Percentiles rank a stretch among this genome's conserved stretches.
These are phyloP conservation scores for Tremellales sp. DNA, from an alignment of 1,284 basidiomycete species.

Conservation along the genomic window DNA sequence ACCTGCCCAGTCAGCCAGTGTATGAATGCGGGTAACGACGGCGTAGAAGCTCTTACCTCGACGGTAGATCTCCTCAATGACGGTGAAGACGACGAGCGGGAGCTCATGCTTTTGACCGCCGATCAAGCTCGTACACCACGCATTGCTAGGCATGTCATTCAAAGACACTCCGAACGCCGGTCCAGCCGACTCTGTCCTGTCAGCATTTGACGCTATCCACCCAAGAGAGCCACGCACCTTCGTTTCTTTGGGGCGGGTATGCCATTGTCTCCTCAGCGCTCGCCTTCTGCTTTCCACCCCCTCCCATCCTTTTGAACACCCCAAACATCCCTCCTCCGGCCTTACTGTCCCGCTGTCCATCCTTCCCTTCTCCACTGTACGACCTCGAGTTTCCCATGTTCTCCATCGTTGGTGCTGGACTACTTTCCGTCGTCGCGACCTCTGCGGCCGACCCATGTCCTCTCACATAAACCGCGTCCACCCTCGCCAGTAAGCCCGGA, in stretches of 20 bases:
- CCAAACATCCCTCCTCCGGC: slow-evolving; percentile 20
- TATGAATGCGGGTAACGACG: background rate
- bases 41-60: slow-evolving; percentile 23
- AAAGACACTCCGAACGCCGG: slow-evolving; percentile 34
- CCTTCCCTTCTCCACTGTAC: background rate
- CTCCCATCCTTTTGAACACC: slow-evolving; percentile 20
- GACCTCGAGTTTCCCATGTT: no score
- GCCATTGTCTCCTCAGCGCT: no score
- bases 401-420: no score
- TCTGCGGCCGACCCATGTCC: no score
- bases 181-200: slow-evolving; percentile 6
- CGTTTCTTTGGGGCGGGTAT: no score
- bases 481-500: slow-evolving; percentile 25
- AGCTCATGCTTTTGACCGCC: slow-evolving; percentile 44
- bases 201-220: background rate
- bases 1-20: slow-evolving; percentile 21
- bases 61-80: slow-evolving; percentile 46
- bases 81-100: slow-evolving; percentile 39
- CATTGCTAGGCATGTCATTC: slow-evolving; percentile 26
- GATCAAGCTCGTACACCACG: slow-evolving; percentile 40
- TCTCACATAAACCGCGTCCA: slow-evolving; percentile 26
- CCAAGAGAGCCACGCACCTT: no score
- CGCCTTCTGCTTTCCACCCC: no score
- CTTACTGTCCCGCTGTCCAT: background rate
- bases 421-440: no score